Evolutionary conservation across 2,329 filamentous ascomycete species (phyloP).

Genomic region (Trematosphaeria pertusa): DNA sequence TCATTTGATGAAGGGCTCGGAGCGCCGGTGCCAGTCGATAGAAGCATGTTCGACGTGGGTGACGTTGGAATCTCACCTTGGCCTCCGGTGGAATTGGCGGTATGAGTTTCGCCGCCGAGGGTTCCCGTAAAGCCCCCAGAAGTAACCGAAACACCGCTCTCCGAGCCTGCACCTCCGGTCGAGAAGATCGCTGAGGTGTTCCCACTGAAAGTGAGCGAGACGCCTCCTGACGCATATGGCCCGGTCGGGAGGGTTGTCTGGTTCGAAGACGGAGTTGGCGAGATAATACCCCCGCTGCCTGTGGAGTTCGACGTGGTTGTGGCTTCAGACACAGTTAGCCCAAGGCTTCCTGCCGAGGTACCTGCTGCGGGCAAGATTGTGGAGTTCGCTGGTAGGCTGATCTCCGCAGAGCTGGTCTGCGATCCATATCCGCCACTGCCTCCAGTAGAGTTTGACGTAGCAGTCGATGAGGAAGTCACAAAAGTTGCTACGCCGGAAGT

Average conservation of each 20-base stretch:
- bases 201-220: slow-evolving; percentile 6
- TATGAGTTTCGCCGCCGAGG: slow-evolving; percentile 6
- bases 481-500: neutral
- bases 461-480: neutral
- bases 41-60: slow-evolving; percentile 1
- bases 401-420: neutral
- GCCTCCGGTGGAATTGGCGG: slow-evolving; percentile 4
- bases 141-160: neutral
- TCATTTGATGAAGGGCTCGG: slow-evolving; percentile 1
- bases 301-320: slow-evolving; percentile 15
- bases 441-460: slow-evolving; percentile 19
- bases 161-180: slow-evolving; percentile 10
- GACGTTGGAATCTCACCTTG: neutral
- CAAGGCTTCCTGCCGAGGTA: slow-evolving; percentile 9
- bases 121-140: slow-evolving; percentile 1
- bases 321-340: neutral
- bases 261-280: slow-evolving; percentile 1
- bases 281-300: slow-evolving; percentile 7
- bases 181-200: slow-evolving; percentile 12
- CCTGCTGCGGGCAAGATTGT: neutral
- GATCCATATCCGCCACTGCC: slow-evolving; percentile 13
- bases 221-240: slow-evolving; percentile 1
- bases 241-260: slow-evolving; percentile 1
- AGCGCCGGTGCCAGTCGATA: slow-evolving; percentile 7
- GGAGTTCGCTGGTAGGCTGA: slow-evolving; percentile 1